Base-by-base conservation (phyloP, 805 yeast genomes). In the Debaryomyces tyrocola region DNA sequence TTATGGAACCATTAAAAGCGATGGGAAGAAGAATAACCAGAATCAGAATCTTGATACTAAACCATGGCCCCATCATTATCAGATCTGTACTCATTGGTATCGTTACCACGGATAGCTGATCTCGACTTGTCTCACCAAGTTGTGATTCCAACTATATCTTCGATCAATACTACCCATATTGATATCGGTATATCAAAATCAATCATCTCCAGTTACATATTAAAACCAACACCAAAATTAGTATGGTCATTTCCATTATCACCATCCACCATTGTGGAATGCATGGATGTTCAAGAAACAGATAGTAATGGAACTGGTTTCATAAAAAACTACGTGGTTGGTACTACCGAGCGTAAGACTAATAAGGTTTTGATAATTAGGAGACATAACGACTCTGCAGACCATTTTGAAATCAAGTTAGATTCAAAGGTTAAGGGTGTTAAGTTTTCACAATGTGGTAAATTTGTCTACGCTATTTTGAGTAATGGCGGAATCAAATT, bases 141-240 rank as follows among this genome's bases (percentile, higher is more conserved):
- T 4, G 58, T 58, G 21, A 52, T 63, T 14, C 61, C 70, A 3
- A 27, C 47, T 4, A 46, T 60, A 12, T 28, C 33, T 11, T 50
- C 53, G 12, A 47, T 60, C 28, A 66, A 66, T 15, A 57, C 70
- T 4, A 58, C 66, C 37, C 55, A 58, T 33, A 66, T 80, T 48
- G 82, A 79, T 54, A 54, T 80, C 40, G 83, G 79, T n/a, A 70
- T 79, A 39, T 74, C 80, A 47, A 81, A 79, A 42, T 79, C 83
- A 33, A 73, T 71, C 52, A 66, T 80, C 35, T 77, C 81, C 27
- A 70, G 78, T 33, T 78, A 74, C 55, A 64, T 79, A 31, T 72
- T 78, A 43, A 75, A 70, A 53, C 85, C 85, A 14, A 70, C 82
- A 11, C 85, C 85, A n/a, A 78, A 74, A 49, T 63, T 80, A 59